Evolutionary conservation across 176 grass and related monocot genomes (phyloP), one percentile per base, ranked within the genome.

Genomic region (Musa schizocarpa): DNA sequence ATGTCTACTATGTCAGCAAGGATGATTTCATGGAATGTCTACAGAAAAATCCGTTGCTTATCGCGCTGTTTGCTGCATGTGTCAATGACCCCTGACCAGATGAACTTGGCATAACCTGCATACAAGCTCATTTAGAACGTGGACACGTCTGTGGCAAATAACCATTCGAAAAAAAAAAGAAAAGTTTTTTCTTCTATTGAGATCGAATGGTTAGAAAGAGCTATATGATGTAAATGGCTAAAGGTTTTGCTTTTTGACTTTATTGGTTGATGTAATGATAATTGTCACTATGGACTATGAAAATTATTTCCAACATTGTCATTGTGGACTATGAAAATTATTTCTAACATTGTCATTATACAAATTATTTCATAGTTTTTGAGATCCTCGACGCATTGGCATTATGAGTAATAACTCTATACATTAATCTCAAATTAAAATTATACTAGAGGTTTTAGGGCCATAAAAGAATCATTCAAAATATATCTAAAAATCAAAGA

Each of bases 21-120:
- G 88, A 92, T 14, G 96, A 92, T 74, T 89, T 99, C 58, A 55
- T 87, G 65, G 63, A 52, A 13, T 94, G 84, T 78, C 81, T 99
- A 26, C 29, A 71, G 26, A 94, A 80, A 79, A 74, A 89, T 67
- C 91, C 96, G 2, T 87, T 94, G 71, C 78, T 99, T 63, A 84
- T 99, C 52, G 84, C 85, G 5, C 79, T 99, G 61, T 92, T 99
- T 13, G 72, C 80, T 9, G 85, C 76, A 27, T 80, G 26, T n/a
- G 76, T 94, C 65, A 89, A 82, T 34, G 29, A 34, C 29, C 34
- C 34, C 4, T 43, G 34, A 43, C 4, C 34, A 27, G 26, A 27
- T 27, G 26, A 27, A 27, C 26, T 27, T 27, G 26, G 26, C 26
- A 26, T 26, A 1, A 26, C 25, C 25, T 26, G 25, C 25, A 27